Percentiles rank a stretch among this genome's conserved stretches.
Conservation (phyloP, 768 basidiomycete species). For the Tricholoma flavovirens region DNA sequence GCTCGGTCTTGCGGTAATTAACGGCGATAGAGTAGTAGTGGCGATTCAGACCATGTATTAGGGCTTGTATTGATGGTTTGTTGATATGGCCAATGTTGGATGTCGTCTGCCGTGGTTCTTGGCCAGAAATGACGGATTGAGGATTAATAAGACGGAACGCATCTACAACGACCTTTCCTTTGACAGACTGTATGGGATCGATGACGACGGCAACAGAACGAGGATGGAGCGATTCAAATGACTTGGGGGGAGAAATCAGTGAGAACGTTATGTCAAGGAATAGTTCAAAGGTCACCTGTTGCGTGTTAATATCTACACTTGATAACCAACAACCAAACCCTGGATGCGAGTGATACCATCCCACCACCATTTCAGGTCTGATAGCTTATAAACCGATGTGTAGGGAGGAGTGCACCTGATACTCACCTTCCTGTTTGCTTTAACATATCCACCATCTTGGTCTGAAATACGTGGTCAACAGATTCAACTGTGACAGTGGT, state of each 20-base stretch:
- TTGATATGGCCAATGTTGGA: constrained; percentile 98
- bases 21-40: constrained; percentile 99
- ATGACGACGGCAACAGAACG: constrained; percentile 96
- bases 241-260: constrained; percentile 41
- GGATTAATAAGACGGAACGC: constrained; percentile 97
- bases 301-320: constrained; percentile 98
- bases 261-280: constrained; percentile 8
- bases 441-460: constrained; percentile 97
- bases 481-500: constrained; percentile 98
- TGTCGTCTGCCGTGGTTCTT: constrained; percentile 95
- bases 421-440: constrained; percentile 95
- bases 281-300: constrained; percentile 59
- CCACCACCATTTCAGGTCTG: constrained; percentile 96
- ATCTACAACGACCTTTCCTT: constrained; percentile 98
- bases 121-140: constrained; percentile 81
- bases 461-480: constrained; percentile 97
- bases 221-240: constrained; percentile 90
- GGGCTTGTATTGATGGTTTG: constrained; percentile 97
- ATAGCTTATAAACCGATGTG: background rate
- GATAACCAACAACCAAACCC: constrained; percentile 99
- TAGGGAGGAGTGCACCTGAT: constrained; percentile 1
- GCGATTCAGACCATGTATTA: constrained; percentile 95
- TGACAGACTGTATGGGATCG: constrained; percentile 98
- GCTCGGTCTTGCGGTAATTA: constrained; percentile 96
- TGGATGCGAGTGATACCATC: constrained; percentile 99